Base-by-base conservation (phyloP, 345 rosid genomes). In the Moricandia arvensis region DNA sequence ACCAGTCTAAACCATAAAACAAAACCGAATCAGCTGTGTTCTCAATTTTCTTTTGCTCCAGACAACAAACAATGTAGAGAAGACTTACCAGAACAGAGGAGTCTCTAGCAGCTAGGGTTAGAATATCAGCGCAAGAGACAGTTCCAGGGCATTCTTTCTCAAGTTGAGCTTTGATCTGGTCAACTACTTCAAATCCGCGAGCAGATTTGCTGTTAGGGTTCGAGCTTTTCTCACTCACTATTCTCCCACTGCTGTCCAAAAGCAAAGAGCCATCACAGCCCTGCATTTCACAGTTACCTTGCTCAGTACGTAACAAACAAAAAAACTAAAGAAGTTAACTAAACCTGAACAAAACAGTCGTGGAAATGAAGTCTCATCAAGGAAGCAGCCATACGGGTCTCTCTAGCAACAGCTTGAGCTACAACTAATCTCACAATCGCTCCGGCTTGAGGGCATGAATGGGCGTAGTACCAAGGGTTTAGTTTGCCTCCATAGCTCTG, bases 211-310 rank as follows among this genome's bases (percentile, higher is more conserved):
- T 57, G 86, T 94, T 94, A 3, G 97, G 93, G 78, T 75, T 83
- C 0, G 98, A 89, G 78, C 71, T 30, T 84, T 94, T 94, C 85
- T 94, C 97, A 49, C 87, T 90, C 24, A 73, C 59, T 65, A 94
- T 80, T 55, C 78, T 68, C 51, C 88, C 86, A 62, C 83, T 76
- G 81, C 86, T 87, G 83, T 91, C 98, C 45, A 94, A 74, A 79
- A 94, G 72, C 54, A 91, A 0, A 15, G 97, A 91, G 59, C 88
- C 96, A 80, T 94, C 98, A 78, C 97, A 94, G 2, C 98, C 98
- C 98, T 94, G 81, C 68, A 69, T 49, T 15, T 34, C 30, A 17
- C 16, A 69, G 59, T 4, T 61, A 62, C 59, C 54, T 71, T 65
- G 49, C 0, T 34, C 7, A 63, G 15, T 13, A 65, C 38, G 76